Base-by-base conservation (phyloP, 306 rosid species). In the Sphenostylis stenocarpa region DNA sequence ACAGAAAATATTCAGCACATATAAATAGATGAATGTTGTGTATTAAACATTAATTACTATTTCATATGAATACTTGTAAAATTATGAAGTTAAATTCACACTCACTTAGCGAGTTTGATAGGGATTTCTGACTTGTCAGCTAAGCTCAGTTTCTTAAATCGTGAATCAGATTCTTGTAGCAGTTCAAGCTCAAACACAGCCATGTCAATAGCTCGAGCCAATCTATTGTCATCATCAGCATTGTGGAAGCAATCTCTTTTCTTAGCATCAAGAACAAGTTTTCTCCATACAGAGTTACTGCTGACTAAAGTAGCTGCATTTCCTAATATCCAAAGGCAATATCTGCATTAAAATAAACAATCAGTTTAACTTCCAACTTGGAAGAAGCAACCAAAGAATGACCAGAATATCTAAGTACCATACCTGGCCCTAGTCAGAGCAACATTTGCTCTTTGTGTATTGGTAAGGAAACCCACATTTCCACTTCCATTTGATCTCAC, bases 241-340 rank as follows among this genome's bases (percentile, higher is more conserved):
- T 77, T 75, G 38, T 87, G 67, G 41, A 83, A 85, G 63, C 93
- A 84, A 3, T 21, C 15, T 3, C 88, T 84, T 16, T 9, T 43
- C 84, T 66, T 78, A 12, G 93, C 88, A 83, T 86, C 82, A 34
- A 60, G 61, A 13, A 86, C 80, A 4, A 86, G 38, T 4, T 82
- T 84, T 68, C 26, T 74, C 90, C 90, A 87, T 15, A 88, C 70
- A 33, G 85, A 78, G 31, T 26, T 10, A 16, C 86, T 78, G 1
- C 34, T 31, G 7, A 14, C n/a, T 10, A 88, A 70, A n/a, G 93
- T 89, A 26, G 67, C 1, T 4, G 31, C 61, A 56, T 56, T 60
- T n/a, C 38, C 66, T 13, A 61, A 0, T 61, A 61, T 17, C 67
- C 67, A 61, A 61, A 61, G 67, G 7, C 67, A 31, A 9, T 61